A percentile compares a stretch with the other conserved stretches of the same genome.
Conservation (phyloP, 1,284 basidiomycete species). For the Fereydounia khargensis region DNA sequence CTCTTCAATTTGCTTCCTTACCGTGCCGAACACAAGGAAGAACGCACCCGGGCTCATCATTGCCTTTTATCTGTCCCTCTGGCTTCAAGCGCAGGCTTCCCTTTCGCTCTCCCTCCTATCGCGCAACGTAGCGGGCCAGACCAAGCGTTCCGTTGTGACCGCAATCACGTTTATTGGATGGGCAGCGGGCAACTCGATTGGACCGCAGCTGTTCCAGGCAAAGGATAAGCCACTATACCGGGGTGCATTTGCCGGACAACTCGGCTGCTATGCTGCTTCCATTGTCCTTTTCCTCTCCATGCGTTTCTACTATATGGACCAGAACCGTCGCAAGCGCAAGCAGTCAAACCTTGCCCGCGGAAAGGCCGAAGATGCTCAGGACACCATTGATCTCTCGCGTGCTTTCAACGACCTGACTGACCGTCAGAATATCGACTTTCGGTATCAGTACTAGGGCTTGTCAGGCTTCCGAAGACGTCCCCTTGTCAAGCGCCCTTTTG, state of each 20-base stretch:
- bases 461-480: too few species aligned
- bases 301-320: conserved; percentile 61
- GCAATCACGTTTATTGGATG: conserved; percentile 38
- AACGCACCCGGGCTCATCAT: conserved; percentile 26
- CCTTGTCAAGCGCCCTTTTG: too few species aligned
- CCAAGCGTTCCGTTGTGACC: conserved; percentile 33
- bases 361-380: conserved; percentile 13
- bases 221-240: conserved; percentile 43
- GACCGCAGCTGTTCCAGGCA: conserved; percentile 43
- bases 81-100: conserved; percentile 30
- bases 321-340: conserved; percentile 58
- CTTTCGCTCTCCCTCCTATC: conserved; percentile 54
- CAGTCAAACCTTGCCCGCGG: conserved; percentile 19
- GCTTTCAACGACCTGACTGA: conserved; percentile 30
- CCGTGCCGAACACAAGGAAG: conserved; percentile 17
- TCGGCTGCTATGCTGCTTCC: conserved; percentile 63
- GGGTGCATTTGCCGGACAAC: conserved; percentile 62
- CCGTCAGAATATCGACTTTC: conserved; percentile 31
- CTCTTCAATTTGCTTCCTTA: conserved; percentile 45
- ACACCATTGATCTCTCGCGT: conserved; percentile 18
- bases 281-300: conserved; percentile 60
- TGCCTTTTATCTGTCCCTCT: conserved; percentile 23
- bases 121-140: conserved; percentile 60
- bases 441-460: conserved; percentile 25
- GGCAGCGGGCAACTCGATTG: conserved; percentile 36